Conservation (phyloP, 495 filamentous ascomycete species). For the Terfezia boudieri region DNA sequence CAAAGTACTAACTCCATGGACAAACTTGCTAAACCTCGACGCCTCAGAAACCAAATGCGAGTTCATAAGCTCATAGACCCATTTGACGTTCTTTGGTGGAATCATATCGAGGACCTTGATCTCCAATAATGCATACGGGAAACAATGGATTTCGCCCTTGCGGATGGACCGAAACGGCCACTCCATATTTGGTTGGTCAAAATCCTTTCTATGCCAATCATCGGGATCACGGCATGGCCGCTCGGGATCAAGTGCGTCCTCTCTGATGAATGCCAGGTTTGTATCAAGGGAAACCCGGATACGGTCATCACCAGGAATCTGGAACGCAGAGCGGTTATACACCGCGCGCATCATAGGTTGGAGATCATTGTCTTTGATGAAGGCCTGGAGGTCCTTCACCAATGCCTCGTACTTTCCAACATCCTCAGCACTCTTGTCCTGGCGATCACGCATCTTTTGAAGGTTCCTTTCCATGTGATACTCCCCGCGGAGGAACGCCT, state of each 20-base stretch:
- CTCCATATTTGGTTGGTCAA: constrained; percentile 59
- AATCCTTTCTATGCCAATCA: constrained; percentile 77
- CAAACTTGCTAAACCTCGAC: constrained; percentile 86
- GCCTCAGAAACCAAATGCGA: constrained; percentile 80
- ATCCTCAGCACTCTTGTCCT: constrained; percentile 33
- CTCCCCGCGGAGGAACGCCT: constrained; percentile 63
- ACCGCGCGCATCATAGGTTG: constrained; percentile 76
- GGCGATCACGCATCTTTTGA: constrained; percentile 52
- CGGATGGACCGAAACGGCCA: constrained; percentile 69
- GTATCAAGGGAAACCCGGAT: constrained; percentile 87
- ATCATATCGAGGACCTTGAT: constrained; percentile 42
- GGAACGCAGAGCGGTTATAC: constrained; percentile 86
- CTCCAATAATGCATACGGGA: constrained; percentile 78
- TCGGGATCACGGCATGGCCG: constrained; percentile 70
- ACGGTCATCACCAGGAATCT: constrained; percentile 79
- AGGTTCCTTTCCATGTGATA: constrained; percentile 85
- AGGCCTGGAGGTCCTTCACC: constrained; percentile 56
- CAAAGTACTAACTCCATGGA: constrained; percentile 71
- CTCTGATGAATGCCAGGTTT: constrained; percentile 73
- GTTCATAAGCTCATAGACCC: constrained; percentile 73
- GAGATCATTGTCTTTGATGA: constrained; percentile 53
- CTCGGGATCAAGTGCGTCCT: constrained; percentile 64
- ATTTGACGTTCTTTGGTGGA: constrained; percentile 34
- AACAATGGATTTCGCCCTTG: constrained; percentile 77
- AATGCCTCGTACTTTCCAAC: constrained; percentile 47